Percentiles rank a stretch among this genome's conserved stretches.
Conservation (phyloP, 495 filamentous ascomycete species). For the Tuber aestivum region DNA sequence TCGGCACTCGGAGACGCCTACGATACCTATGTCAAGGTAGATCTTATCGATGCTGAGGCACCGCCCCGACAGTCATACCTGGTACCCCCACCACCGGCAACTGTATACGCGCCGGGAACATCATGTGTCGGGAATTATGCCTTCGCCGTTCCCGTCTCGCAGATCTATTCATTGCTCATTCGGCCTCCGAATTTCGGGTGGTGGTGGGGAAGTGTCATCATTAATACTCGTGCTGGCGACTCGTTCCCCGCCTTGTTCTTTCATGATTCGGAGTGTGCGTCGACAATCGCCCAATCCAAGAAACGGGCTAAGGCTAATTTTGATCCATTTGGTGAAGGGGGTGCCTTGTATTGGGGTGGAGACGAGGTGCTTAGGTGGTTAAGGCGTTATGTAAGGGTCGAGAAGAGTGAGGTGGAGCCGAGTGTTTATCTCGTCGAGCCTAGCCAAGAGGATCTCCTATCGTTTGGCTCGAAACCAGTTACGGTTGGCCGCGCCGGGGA, state of each 20-base stretch:
- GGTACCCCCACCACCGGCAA: slow-evolving; percentile 83
- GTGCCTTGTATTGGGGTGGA: slow-evolving; percentile 91
- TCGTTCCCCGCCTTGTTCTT: slow-evolving; percentile 95
- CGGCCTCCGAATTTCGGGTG: slow-evolving; percentile 89
- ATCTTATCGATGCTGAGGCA: slow-evolving; percentile 70
- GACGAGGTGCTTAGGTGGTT: slow-evolving; percentile 94
- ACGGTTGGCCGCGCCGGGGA: slow-evolving; percentile 46
- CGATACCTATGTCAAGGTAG: slow-evolving; percentile 88
- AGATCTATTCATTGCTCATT: slow-evolving; percentile 84
- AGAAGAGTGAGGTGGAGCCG: slow-evolving; percentile 74
- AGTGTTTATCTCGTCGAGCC: slow-evolving; percentile 90
- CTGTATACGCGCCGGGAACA: slow-evolving; percentile 51
- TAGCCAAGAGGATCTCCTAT: slow-evolving; percentile 69
- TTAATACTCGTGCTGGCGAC: slow-evolving; percentile 83
- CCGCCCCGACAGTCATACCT: slow-evolving; percentile 83
- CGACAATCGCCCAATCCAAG: slow-evolving; percentile 89
- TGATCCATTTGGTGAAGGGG: slow-evolving; percentile 79
- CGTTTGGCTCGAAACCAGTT: slow-evolving; percentile 62
- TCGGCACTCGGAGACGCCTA: slow-evolving; percentile 78
- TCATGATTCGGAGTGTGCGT: slow-evolving; percentile 93
- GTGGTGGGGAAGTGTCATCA: slow-evolving; percentile 95
- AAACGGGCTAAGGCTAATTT: slow-evolving; percentile 73
- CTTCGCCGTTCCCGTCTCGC: slow-evolving; percentile 82
- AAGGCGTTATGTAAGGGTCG: slow-evolving; percentile 70
- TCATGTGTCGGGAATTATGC: slow-evolving; percentile 77